phyloP scores from a whole-genome alignment of 306 rosid genomes.

The Vigna unguiculata region DNA sequence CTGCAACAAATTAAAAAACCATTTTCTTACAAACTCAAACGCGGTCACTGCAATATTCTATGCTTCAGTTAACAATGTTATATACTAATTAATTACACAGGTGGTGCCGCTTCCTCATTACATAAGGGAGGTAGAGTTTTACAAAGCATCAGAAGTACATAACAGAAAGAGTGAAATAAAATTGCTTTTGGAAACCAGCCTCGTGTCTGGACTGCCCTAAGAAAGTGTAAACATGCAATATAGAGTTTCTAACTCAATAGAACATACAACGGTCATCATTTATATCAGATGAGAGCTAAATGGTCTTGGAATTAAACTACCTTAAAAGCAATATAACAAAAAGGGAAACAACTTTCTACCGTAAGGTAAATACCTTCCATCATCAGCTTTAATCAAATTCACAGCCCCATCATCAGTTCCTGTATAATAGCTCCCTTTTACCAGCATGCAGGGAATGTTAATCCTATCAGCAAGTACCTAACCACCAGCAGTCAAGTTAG shows the following conservation, averaged over 20 bases:
- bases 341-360: constrained; percentile 35
- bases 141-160: constrained; percentile 32
- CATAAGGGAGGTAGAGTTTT: constrained; percentile 31
- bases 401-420: constrained; percentile 99
- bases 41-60: constrained; percentile 23
- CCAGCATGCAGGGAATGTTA: constrained; percentile 93
- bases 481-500: constrained; percentile 52
- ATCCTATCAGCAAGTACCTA: constrained; percentile 97
- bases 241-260: constrained; percentile 30
- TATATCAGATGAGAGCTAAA: constrained; percentile 37
- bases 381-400: constrained; percentile 85
- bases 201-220: constrained; percentile 27
- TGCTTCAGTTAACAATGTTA: constrained; percentile 21
- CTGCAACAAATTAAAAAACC: constrained; percentile 7
- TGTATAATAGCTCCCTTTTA: constrained; percentile 99
- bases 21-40: constrained; percentile 31
- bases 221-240: background rate
- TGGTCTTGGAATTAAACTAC: constrained; percentile 29
- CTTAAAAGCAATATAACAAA: constrained; percentile 35
- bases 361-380: constrained; percentile 73
- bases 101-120: constrained; percentile 18
- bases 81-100: constrained; percentile 28
- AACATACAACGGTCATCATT: constrained; percentile 27
- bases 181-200: constrained; percentile 21
- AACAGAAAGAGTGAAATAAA: constrained; percentile 24